Evolutionary conservation across 192 early-diverging fungal species (phyloP).

Genomic region (Coemansia interrupta): DNA sequence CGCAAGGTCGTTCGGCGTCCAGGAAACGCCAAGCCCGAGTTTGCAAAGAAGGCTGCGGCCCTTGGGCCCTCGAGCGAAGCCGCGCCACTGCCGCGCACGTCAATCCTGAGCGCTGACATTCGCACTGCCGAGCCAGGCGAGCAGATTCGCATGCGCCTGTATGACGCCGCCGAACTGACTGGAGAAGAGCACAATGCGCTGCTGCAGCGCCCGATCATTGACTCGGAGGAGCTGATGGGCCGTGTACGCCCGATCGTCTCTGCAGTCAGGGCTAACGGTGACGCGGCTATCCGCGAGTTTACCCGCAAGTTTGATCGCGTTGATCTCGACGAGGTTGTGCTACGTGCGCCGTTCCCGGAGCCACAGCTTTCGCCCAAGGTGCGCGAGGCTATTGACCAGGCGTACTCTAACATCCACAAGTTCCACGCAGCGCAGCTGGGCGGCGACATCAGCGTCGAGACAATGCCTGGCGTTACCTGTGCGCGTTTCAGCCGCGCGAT

Average conservation of each 20-base stretch:
- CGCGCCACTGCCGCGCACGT: slow-evolving; percentile 36
- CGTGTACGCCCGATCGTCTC: slow-evolving; percentile 89
- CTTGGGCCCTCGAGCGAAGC: slow-evolving; percentile 2
- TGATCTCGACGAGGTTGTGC: slow-evolving; percentile 62
- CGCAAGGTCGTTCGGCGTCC: slow-evolving; percentile 81
- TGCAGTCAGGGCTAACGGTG: slow-evolving; percentile 77
- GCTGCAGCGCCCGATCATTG: slow-evolving; percentile 86
- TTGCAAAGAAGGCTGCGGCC: slow-evolving; percentile 26
- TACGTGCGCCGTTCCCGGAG: slow-evolving; percentile 79
- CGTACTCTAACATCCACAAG: slow-evolving; percentile 85
- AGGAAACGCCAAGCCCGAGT: slow-evolving; percentile 92
- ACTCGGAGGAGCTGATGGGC: slow-evolving; percentile 81
- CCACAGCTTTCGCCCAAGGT: slow-evolving; percentile 62
- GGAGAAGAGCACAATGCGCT: slow-evolving; percentile 57
- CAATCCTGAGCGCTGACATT: slow-evolving; percentile 36
- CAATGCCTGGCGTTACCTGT: slow-evolving; percentile 97
- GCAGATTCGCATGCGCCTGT: slow-evolving; percentile 72
- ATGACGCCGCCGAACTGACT: slow-evolving; percentile 56
- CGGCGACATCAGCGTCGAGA: slow-evolving; percentile 75
- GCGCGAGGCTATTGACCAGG: slow-evolving; percentile 85
- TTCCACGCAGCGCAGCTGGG: slow-evolving; percentile 94
- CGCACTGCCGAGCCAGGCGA: slow-evolving; percentile 40
- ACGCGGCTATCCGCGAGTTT: slow-evolving; percentile 76
- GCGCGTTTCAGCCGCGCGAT: slow-evolving; percentile 90
- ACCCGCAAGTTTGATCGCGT: slow-evolving; percentile 92